Evolutionary conservation across 176 grass and related monocot genomes (phyloP).

Genomic region (Saccharum spontaneum): DNA sequence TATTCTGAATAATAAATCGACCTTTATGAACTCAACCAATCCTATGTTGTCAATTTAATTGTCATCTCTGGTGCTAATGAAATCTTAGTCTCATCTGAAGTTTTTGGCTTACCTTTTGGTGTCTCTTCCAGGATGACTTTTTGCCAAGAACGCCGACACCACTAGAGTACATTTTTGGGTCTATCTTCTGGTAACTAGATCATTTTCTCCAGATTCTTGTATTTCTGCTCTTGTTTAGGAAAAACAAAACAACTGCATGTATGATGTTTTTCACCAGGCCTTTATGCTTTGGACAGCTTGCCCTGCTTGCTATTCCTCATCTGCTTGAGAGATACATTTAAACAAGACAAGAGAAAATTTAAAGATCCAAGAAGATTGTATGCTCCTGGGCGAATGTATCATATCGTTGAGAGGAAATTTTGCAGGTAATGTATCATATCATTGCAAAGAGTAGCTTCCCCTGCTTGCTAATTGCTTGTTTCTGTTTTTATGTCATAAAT

Average conservation of each 20-base stretch:
- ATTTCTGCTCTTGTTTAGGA: neutral
- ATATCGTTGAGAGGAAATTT: slow-evolving; percentile 98
- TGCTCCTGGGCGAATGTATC: slow-evolving; percentile 97
- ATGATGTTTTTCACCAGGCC: slow-evolving; percentile 47
- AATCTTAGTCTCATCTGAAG: neutral
- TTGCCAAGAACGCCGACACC: slow-evolving; percentile 97
- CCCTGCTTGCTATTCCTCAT: slow-evolving; percentile 89
- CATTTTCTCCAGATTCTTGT: slow-evolving; percentile 26
- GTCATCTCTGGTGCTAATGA: neutral
- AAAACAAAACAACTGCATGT: neutral
- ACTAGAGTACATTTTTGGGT: slow-evolving; percentile 87
- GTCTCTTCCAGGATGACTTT: slow-evolving; percentile 81
- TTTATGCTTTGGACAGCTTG: slow-evolving; percentile 89
- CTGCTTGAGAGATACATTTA: slow-evolving; percentile 98
- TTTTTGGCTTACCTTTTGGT: neutral
- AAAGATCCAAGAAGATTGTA: slow-evolving; percentile 86
- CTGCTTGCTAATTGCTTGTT: neutral
- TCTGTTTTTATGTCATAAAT: slow-evolving; percentile 19
- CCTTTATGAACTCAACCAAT: neutral
- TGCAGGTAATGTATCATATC: slow-evolving; percentile 54
- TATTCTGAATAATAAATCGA: slow-evolving; percentile 12
- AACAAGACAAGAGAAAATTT: slow-evolving; percentile 86
- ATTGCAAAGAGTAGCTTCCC: neutral
- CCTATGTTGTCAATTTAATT: neutral
- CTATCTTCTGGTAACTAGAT: slow-evolving; percentile 80